These are phyloP conservation scores for Heritiera fomes DNA, from an alignment of 345 rosid genomes.

Conservation along the genomic window DNA sequence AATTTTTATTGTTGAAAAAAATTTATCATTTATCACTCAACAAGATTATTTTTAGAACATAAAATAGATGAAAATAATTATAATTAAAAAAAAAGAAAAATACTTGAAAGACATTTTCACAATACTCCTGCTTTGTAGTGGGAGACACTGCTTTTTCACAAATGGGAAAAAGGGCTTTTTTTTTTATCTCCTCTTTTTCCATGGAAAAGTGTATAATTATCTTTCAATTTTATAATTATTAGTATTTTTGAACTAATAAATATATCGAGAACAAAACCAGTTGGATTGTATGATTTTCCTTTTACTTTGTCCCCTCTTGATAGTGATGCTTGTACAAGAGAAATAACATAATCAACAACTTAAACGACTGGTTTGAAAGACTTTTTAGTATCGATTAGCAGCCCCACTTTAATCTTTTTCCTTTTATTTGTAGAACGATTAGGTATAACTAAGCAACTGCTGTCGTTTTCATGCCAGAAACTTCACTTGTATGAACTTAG, in stretches of 20 bases:
- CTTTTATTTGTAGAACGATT: not conserved
- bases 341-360: constrained; percentile 16
- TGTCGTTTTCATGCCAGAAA: not conserved
- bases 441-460: not conserved
- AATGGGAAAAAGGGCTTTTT: not conserved
- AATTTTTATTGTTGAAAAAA: no score
- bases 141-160: constrained; percentile 15
- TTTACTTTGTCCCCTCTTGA: not conserved
- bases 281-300: not conserved
- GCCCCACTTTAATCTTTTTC: not conserved
- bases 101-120: not conserved
- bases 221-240: not conserved
- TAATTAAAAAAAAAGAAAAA: not conserved
- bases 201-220: no score
- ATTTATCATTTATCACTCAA: no score
- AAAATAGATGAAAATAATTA: no score
- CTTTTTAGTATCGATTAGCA: not conserved
- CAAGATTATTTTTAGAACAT: no score
- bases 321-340: not conserved
- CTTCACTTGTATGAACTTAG: not conserved
- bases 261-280: not conserved
- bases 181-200: no score
- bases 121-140: not conserved
- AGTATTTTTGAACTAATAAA: no score
- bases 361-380: not conserved